Base-by-base conservation (phyloP, 176 grass and related monocot species). In the Carex pumila region DNA sequence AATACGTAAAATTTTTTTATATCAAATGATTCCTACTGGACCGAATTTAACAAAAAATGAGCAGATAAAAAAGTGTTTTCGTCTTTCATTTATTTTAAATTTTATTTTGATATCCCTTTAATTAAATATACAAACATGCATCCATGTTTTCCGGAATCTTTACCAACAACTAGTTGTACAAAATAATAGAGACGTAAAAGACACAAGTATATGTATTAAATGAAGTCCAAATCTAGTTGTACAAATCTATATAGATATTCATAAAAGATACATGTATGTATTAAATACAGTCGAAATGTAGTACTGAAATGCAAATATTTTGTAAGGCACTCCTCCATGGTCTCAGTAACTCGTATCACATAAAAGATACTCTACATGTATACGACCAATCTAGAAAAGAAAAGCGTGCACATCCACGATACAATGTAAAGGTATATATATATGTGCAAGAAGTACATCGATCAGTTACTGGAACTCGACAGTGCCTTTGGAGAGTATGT, bases 401-500 rank as follows among this genome's bases (percentile, higher is more conserved):
- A 47, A 71, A 6, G 54, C 74, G 11, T 64, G 64, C 79, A 81
- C 79, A 18, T 12, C 30, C 47, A 57, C 3, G 58, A 63, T 47
- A 65, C 56, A 82, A 50, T 13, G 60, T 65, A 47, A 2, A 3
- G 9, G 4, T 15, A 45, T 43, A 21, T n/a, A 18, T 15, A 45
- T n/a, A 18, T 15, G 22, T n/a, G 72, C 8, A 14, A 60, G 31
- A n/a, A 19, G 31, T 68, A 58, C 15, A 66, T 30, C n/a, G n/a
- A n/a, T n/a, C 86, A 69, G 79, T 31, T 81, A 80, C 81, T 86
- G 86, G 89, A 97, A 97, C 82, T 91, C 70, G 29, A 97, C 87
- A 31, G 89, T 84, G 32, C 72, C 94, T 18, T 75, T 84, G 8
- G 92, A 97, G 31, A 90, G 87, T 22, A 97, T 37, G 61, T 97